A percentile compares a stretch with the other conserved stretches of the same genome.
Evolutionary conservation across 2,329 filamentous ascomycete genomes (phyloP).

Genomic region (Dendrostoma leiphaemia): DNA sequence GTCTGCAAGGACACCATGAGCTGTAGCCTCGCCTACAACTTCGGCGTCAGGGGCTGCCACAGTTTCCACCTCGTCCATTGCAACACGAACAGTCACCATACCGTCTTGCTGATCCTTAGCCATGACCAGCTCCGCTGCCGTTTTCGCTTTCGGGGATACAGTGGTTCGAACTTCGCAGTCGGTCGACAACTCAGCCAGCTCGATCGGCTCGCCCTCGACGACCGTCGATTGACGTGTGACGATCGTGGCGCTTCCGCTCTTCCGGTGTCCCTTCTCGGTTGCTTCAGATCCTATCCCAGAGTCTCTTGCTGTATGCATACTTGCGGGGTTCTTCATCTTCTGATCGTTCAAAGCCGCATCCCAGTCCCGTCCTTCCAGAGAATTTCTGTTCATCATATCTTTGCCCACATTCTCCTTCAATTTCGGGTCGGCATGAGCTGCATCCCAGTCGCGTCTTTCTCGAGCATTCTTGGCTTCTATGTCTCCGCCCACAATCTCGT

Average conservation of each 20-base stretch:
- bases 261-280: constrained; percentile 41
- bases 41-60: constrained; percentile 24
- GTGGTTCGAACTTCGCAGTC: constrained; percentile 24
- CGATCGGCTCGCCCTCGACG: constrained; percentile 47
- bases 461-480: constrained; percentile 61
- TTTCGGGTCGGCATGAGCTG: constrained; percentile 64
- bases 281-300: constrained; percentile 51
- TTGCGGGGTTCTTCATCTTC: constrained; percentile 28
- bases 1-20: constrained; percentile 25
- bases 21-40: constrained; percentile 29
- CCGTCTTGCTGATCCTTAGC: constrained; percentile 41
- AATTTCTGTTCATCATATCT: constrained; percentile 59
- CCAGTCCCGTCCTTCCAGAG: constrained; percentile 67
- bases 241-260: constrained; percentile 34
- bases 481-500: constrained; percentile 67
- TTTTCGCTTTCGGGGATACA: constrained; percentile 26
- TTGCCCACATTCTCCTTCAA: constrained; percentile 71
- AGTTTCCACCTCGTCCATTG: constrained; percentile 44
- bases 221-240: constrained; percentile 34
- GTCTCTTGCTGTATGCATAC: constrained; percentile 38
- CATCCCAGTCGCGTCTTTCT: constrained; percentile 73
- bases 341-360: constrained; percentile 71
- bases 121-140: constrained; percentile 40
- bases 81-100: constrained; percentile 52
- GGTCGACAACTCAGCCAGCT: constrained; percentile 50